Evolutionary conservation across 1,139 yeast species (phyloP).

Genomic region (Diutina pseudorugosa): DNA sequence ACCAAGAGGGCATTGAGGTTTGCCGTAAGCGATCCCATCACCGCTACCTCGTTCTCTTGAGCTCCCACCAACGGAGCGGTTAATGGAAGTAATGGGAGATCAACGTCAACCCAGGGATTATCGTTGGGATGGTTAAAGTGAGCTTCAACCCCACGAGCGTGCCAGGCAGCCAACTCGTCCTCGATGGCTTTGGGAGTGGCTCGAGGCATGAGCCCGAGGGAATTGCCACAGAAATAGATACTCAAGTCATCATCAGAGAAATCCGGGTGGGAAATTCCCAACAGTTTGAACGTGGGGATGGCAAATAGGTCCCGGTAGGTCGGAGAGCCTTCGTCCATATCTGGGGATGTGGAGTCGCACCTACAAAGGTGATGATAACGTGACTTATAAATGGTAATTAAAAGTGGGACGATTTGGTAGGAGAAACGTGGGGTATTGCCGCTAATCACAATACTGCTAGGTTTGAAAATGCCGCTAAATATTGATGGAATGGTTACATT

Average conservation of each 20-base stretch:
- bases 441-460: too few relatives aligned
- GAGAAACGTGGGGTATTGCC: too few relatives aligned
- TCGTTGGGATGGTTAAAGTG: constrained; percentile 61
- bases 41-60: constrained; percentile 58
- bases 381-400: too few relatives aligned
- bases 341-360: background rate
- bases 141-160: constrained; percentile 65
- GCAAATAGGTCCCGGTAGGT: constrained; percentile 25
- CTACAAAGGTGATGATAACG: too few relatives aligned
- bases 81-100: constrained; percentile 58
- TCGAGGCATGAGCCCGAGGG: constrained; percentile 81
- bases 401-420: too few relatives aligned
- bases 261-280: constrained; percentile 25
- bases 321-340: background rate
- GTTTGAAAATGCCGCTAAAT: too few relatives aligned
- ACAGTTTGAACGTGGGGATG: constrained; percentile 46
- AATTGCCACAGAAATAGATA: constrained; percentile 78
- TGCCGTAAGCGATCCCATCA: constrained; percentile 77
- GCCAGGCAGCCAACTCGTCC: constrained; percentile 75
- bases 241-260: constrained; percentile 10
- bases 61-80: constrained; percentile 75
- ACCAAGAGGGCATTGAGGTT: constrained; percentile 66
- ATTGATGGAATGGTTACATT: too few relatives aligned
- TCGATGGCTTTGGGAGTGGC: constrained; percentile 43
- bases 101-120: constrained; percentile 68